These are phyloP conservation scores for Backusella mclennaniae DNA, from an alignment of 192 early-diverging fungal genomes.

Conservation along the genomic window DNA sequence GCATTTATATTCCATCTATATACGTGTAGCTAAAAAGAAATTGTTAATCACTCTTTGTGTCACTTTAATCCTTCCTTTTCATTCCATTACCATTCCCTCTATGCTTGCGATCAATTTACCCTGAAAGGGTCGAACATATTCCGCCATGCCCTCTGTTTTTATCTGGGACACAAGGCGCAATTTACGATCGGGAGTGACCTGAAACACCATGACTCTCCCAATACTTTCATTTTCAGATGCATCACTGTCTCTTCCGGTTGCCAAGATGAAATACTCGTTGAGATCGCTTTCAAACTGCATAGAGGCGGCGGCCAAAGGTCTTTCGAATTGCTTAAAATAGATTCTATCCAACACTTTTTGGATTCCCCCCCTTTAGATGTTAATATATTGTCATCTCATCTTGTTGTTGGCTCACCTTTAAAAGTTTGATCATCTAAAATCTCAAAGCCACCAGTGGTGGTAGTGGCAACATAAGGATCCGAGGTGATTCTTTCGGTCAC, in stretches of 20 bases:
- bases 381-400: too few species aligned
- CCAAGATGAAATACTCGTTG: constrained; percentile 65
- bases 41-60: not conserved
- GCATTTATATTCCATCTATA: constrained; percentile 20
- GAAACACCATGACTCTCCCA: constrained; percentile 77
- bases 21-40: constrained; percentile 15
- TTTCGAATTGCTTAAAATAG: constrained; percentile 44
- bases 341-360: constrained; percentile 44
- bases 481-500: constrained; percentile 49
- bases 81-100: constrained; percentile 50
- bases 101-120: constrained; percentile 69
- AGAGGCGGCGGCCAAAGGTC: constrained; percentile 34
- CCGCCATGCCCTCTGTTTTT: constrained; percentile 63
- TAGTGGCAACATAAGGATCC: not conserved
- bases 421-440: constrained; percentile 74
- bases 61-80: too few species aligned
- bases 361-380: too few species aligned
- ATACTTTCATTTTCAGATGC: constrained; percentile 61
- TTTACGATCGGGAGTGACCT: constrained; percentile 41
- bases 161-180: constrained; percentile 51
- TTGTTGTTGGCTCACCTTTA: constrained; percentile 53
- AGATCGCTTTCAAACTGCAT: constrained; percentile 44
- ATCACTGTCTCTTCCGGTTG: constrained; percentile 61
- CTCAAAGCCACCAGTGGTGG: constrained; percentile 28
- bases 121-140: constrained; percentile 55